Evolutionary conservation across 345 rosid species (phyloP), one percentile per base, ranked within the genome.

Genomic region (Lumnitzera littorea): DNA sequence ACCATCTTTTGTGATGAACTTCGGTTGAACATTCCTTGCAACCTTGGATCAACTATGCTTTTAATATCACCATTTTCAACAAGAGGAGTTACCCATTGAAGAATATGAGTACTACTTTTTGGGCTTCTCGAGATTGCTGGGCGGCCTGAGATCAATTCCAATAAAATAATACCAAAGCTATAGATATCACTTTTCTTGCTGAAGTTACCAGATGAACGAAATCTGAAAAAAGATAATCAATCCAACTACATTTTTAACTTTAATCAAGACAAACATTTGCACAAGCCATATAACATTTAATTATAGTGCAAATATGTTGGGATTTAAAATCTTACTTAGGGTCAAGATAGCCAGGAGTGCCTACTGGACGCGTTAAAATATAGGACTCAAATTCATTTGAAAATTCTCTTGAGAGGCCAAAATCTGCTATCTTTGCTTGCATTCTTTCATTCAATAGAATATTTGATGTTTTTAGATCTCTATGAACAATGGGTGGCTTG

Each of bases 161-260:
- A n/a, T n/a, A n/a, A n/a, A 57, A 15, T 41, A 11, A 15, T 24
- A 8, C 2, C 85, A 1, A 78, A 80, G 50, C 85, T 83, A 46
- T 71, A 76, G 7, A 80, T 80, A 50, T 83, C 82, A 48, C 83
- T 83, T 50, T 80, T 80, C 48, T 73, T 78, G 5, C 55, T 78
- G 11, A 78, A 24, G 76, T 72, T 67, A 50, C 68, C 70, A 46
- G 78, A 68, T 3, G 61, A 31, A 17, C 67, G 67, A 50, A 73
- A 73, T 66, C 85, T 78, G 69, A 60, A 65, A 1, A 57, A 4
- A 27, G 4, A 27, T 2, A 2, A 2, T 27, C 4, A 2, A 4
- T 27, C 4, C 2, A 4, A 4, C 29, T 27, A 27, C n/a, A n/a
- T n/a, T n/a, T n/a, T n/a, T n/a, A n/a, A n/a, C n/a, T 27, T 27